Conservation (phyloP, 78 protist genomes). For the Isochrysis galbana region DNA sequence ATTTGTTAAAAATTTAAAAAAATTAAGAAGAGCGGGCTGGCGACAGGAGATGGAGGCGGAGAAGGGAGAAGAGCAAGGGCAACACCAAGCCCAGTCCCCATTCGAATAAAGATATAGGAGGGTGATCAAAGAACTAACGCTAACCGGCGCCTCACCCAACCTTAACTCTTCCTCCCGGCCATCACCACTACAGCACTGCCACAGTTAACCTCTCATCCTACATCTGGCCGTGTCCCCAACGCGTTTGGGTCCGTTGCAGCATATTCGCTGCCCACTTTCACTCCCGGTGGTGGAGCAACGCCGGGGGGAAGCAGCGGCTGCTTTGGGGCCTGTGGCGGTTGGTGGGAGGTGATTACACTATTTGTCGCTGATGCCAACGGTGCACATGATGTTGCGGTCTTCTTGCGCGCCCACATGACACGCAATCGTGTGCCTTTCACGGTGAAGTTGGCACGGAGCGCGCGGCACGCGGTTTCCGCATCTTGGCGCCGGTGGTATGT, state of each 20-base stretch:
- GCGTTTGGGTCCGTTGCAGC: background rate
- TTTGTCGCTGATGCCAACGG: background rate
- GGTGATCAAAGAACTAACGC: no score
- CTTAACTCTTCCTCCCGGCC: no score
- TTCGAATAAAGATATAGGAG: no score
- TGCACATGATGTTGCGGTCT: background rate
- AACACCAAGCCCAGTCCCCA: no score
- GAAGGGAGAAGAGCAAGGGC: no score
- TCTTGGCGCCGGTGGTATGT: slow-evolving; percentile 1
- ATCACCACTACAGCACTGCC: no score
- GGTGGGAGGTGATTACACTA: background rate
- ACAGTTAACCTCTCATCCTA: no score
- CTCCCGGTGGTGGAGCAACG: background rate
- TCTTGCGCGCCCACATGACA: background rate
- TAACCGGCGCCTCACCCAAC: no score
- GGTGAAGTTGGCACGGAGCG: slow-evolving; percentile 16
- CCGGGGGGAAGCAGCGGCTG: background rate
- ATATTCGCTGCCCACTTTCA: background rate
- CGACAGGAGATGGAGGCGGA: no score
- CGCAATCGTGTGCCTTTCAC: background rate
- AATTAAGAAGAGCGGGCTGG: no score
- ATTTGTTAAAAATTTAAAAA: no score
- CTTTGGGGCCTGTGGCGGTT: background rate
- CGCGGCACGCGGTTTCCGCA: background rate
- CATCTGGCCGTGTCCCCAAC: background rate